A percentile compares a stretch with the other conserved stretches of the same genome.
Conservation (phyloP, 306 rosid genomes). For the Castanospermum australe region DNA sequence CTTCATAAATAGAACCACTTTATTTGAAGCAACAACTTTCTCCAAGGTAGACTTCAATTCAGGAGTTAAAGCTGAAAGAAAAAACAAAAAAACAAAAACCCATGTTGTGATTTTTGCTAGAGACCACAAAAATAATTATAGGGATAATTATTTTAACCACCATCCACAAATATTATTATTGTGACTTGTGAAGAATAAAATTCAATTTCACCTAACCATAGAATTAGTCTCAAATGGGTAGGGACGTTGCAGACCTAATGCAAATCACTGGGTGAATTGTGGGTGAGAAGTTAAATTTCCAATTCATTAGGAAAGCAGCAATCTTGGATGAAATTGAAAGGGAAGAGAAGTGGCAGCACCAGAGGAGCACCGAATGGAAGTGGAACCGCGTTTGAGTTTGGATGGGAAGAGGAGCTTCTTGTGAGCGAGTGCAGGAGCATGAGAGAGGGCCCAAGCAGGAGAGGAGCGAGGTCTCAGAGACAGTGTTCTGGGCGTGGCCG, state of each 20-base stretch:
- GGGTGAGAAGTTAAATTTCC: not conserved
- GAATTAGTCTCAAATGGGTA: not conserved
- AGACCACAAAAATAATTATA: not conserved
- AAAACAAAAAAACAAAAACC: not conserved
- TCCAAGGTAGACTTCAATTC: constrained; percentile 84
- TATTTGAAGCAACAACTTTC: constrained; percentile 77
- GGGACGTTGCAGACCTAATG: no score
- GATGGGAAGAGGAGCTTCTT: constrained; percentile 21
- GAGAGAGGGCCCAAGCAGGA: constrained; percentile 12
- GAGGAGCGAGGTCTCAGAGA: constrained; percentile 25
- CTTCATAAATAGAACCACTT: constrained; percentile 91
- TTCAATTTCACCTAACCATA: constrained; percentile 8
- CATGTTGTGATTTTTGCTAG: not conserved
- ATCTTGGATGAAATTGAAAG: not conserved
- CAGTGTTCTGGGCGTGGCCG: constrained; percentile 23
- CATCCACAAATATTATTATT: no score
- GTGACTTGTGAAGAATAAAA: not conserved
- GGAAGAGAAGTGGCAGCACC: constrained; percentile 37
- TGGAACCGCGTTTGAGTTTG: constrained; percentile 32
- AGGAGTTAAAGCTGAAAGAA: constrained; percentile 70
- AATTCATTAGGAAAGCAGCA: not conserved
- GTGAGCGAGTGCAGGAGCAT: not conserved
- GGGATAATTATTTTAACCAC: not conserved
- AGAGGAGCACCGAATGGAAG: constrained; percentile 62
- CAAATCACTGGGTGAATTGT: not conserved